Evolutionary conservation across 2,329 filamentous ascomycete species (phyloP).

Genomic region (Fusarium musae): DNA sequence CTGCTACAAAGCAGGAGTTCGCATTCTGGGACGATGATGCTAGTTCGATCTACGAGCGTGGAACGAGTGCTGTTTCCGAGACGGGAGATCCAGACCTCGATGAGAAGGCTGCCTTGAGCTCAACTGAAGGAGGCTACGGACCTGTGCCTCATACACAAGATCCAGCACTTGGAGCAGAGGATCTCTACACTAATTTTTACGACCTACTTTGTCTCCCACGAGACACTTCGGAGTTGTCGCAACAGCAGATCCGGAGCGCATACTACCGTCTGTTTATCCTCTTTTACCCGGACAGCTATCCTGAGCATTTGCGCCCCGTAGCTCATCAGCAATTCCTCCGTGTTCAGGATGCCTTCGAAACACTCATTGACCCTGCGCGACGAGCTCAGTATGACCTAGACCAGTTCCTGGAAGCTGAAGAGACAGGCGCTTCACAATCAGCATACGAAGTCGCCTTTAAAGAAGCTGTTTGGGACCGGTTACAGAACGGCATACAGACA

Average conservation of each 20-base stretch:
- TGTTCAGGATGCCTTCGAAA: constrained; percentile 59
- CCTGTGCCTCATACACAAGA: constrained; percentile 1
- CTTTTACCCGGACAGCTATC: constrained; percentile 57
- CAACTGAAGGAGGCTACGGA: constrained; percentile 16
- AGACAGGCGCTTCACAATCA: constrained; percentile 29
- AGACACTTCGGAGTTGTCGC: constrained; percentile 39
- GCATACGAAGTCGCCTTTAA: constrained; percentile 35
- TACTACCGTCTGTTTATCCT: constrained; percentile 58
- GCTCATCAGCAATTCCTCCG: constrained; percentile 55
- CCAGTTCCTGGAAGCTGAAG: constrained; percentile 35
- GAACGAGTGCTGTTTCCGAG: constrained; percentile 42
- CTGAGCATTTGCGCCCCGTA: constrained; percentile 51
- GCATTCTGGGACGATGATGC: constrained; percentile 61
- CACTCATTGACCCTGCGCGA: constrained; percentile 56
- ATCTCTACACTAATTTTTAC: constrained; percentile 52
- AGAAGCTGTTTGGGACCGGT: constrained; percentile 32
- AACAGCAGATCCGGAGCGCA: constrained; percentile 54
- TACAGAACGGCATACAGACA: constrained; percentile 42
- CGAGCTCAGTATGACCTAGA: constrained; percentile 56
- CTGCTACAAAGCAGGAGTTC: constrained; percentile 58
- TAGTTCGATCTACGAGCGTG: constrained; percentile 55
- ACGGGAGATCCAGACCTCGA: constrained; percentile 18
- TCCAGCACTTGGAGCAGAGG: not conserved
- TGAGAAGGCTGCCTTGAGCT: constrained; percentile 24
- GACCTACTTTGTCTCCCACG: constrained; percentile 58